A percentile compares a stretch with the other conserved stretches of the same genome.
Conservation (phyloP, 2,329 filamentous ascomycete species). For the Fusarium sp. region DNA sequence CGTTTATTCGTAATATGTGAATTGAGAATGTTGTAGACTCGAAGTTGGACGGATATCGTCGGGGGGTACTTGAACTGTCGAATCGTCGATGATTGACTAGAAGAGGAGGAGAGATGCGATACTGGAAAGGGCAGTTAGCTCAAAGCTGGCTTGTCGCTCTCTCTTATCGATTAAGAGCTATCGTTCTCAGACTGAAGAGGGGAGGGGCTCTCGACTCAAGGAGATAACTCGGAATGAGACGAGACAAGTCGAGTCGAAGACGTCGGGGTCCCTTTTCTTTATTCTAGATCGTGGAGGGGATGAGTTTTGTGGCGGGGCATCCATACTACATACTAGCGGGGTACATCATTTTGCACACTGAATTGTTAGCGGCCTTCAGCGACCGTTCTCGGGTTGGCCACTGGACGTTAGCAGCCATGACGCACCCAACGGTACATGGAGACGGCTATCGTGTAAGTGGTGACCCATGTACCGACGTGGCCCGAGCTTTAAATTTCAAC, state of each 20-base stretch:
- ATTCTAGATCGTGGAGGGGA: slow-evolving; percentile 27
- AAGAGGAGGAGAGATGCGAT: slow-evolving; percentile 1
- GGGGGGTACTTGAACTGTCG: slow-evolving; percentile 3
- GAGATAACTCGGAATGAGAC: slow-evolving; percentile 33
- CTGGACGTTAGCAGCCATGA: slow-evolving; percentile 27
- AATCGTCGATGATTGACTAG: not conserved
- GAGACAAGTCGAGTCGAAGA: slow-evolving; percentile 8
- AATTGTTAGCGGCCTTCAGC: slow-evolving; percentile 1
- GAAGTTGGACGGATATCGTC: slow-evolving; percentile 24
- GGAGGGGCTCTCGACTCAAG: slow-evolving; percentile 7
- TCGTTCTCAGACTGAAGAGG: not conserved
- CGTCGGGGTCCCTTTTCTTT: slow-evolving; percentile 13
- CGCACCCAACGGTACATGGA: slow-evolving; percentile 33
- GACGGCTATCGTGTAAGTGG: slow-evolving; percentile 29
- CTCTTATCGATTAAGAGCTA: slow-evolving; percentile 15
- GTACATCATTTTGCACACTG: slow-evolving; percentile 20
- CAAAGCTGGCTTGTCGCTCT: not conserved
- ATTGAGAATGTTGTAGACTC: not conserved
- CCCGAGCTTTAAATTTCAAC: slow-evolving; percentile 35
- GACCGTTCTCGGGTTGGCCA: slow-evolving; percentile 32
- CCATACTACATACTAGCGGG: slow-evolving; percentile 30
- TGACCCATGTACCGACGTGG: slow-evolving; percentile 36
- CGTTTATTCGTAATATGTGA: not conserved
- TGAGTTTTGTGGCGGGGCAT: slow-evolving; percentile 45
- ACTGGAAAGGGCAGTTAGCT: slow-evolving; percentile 1